Evolutionary conservation across 495 filamentous ascomycete species (phyloP).

Genomic region (Penicillium turbatum): DNA sequence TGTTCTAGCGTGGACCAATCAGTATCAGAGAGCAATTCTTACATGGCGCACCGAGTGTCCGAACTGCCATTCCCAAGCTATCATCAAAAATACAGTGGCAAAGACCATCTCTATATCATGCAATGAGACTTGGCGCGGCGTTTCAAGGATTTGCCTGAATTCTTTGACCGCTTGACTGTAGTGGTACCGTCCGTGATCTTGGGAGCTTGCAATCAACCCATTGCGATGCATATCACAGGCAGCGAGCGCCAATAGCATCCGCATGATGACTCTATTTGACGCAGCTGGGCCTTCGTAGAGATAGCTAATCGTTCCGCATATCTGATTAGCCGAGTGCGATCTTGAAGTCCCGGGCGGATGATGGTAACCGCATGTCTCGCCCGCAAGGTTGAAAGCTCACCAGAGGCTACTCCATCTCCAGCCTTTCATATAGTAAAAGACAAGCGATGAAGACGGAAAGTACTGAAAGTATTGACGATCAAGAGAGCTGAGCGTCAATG

Average conservation of each 20-base stretch:
- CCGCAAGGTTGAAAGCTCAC: constrained; percentile 6
- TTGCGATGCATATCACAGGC: constrained; percentile 42
- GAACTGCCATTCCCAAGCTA: constrained; percentile 43
- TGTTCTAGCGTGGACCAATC: background rate
- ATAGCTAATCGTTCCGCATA: constrained; percentile 3
- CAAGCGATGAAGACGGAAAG: constrained; percentile 40
- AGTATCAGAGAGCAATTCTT: background rate
- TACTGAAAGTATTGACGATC: constrained; percentile 42
- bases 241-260: constrained; percentile 40
- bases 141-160: constrained; percentile 39
- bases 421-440: constrained; percentile 43
- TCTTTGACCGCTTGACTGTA: constrained; percentile 42
- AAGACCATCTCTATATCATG: constrained; percentile 38
- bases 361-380: background rate
- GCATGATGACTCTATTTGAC: constrained; percentile 42
- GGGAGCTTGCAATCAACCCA: constrained; percentile 26
- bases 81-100: constrained; percentile 42
- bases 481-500: constrained; percentile 32
- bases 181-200: constrained; percentile 39
- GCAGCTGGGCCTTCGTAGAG: constrained; percentile 38
- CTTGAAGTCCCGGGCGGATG: background rate
- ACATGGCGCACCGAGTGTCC: constrained; percentile 37
- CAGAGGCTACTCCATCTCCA: constrained; percentile 42
- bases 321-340: background rate
- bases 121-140: constrained; percentile 26